phyloP scores from a whole-genome alignment of 768 basidiomycete species.

The Serpula lacrymans region DNA sequence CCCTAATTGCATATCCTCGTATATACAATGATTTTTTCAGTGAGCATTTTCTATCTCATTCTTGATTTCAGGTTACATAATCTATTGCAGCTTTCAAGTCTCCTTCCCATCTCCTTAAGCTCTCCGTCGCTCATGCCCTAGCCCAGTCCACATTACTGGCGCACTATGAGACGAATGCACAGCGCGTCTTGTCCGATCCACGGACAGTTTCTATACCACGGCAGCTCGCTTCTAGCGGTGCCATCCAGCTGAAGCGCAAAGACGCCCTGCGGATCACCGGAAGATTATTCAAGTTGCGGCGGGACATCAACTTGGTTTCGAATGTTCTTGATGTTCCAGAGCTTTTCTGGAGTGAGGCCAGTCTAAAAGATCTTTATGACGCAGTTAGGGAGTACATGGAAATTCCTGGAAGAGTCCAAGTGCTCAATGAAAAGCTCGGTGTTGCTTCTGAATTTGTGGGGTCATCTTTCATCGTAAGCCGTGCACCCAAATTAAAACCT shows the following conservation, averaged over 20 bases:
- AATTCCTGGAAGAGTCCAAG: conserved; percentile 76
- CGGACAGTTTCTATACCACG: conserved; percentile 78
- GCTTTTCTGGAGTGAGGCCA: conserved; percentile 93
- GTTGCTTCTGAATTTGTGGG: conserved; percentile 87
- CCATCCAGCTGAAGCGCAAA: conserved; percentile 67
- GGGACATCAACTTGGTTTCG: conserved; percentile 88
- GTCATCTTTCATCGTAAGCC: conserved; percentile 13
- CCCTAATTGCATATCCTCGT: conserved; percentile 77
- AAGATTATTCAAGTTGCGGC: conserved; percentile 78
- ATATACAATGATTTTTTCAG: conserved; percentile 98
- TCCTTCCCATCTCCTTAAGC: conserved; percentile 82
- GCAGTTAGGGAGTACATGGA: conserved; percentile 96
- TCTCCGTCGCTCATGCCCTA: conserved; percentile 92
- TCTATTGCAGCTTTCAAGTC: conserved; percentile 74
- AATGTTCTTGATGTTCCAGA: conserved; percentile 94
- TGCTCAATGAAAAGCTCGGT: conserved; percentile 82
- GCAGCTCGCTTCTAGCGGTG: conserved; percentile 76
- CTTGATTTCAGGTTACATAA: conserved; percentile 3
- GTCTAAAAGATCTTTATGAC: conserved; percentile 83
- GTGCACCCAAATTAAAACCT: not conserved
- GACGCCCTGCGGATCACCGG: conserved; percentile 89
- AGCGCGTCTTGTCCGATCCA: conserved; percentile 73
- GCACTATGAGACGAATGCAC: conserved; percentile 77
- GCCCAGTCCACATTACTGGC: conserved; percentile 93
- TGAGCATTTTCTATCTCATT: conserved; percentile 35